Evolutionary conservation across 352 stramenopile species (phyloP).

Genomic region (Globisporangium takayamanum): DNA sequence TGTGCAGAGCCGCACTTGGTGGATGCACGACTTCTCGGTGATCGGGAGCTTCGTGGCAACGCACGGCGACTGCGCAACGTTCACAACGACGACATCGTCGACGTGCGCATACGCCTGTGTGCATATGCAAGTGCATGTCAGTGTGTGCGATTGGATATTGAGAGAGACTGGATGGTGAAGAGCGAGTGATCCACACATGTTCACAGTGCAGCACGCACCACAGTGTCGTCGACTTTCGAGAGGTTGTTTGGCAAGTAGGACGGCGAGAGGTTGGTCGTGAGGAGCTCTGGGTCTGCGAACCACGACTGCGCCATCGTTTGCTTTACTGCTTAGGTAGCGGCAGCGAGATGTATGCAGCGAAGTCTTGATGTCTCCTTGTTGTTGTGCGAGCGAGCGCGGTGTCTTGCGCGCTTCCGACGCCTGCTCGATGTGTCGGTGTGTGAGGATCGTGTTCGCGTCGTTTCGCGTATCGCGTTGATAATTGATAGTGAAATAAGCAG

Average conservation of each 20-base stretch:
- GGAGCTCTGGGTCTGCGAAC: conserved; percentile 40
- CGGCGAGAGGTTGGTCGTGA: conserved; percentile 31
- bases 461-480: too few relatives aligned
- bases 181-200: neutral
- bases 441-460: too few relatives aligned
- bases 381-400: too few relatives aligned
- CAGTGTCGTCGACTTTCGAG: conserved; percentile 33
- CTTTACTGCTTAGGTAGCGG: too few relatives aligned
- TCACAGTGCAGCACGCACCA: conserved; percentile 20
- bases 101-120: conserved; percentile 36
- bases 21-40: conserved; percentile 38
- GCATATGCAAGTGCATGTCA: neutral
- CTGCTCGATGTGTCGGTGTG: too few relatives aligned
- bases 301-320: conserved; percentile 32
- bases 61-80: conserved; percentile 34
- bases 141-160: neutral
- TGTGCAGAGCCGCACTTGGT: conserved; percentile 60
- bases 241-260: conserved; percentile 56
- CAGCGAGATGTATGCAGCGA: neutral
- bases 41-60: conserved; percentile 34
- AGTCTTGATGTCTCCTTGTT: neutral
- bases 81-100: conserved; percentile 41
- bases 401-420: too few relatives aligned
- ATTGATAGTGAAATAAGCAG: too few relatives aligned
- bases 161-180: neutral